Evolutionary conservation across 1,284 basidiomycete species (phyloP).

Genomic region (Trametes sp.): DNA sequence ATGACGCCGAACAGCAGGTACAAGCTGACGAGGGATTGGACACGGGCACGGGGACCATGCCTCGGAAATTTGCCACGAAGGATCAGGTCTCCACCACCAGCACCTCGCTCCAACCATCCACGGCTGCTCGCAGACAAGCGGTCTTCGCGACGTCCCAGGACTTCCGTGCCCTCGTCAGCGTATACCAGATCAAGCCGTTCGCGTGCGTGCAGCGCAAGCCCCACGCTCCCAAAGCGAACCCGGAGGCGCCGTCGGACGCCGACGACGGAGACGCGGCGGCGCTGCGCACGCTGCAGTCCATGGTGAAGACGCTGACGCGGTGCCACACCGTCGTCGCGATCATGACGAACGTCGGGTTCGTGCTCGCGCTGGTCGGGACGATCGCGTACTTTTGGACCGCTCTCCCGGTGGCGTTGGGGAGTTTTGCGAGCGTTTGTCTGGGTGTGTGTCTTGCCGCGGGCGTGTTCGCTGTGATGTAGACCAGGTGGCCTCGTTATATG

Average conservation of each 20-base stretch:
- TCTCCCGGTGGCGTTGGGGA: constrained; percentile 40
- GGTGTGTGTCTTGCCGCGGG: constrained; percentile 32
- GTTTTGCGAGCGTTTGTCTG: constrained; percentile 43
- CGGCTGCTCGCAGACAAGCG: background rate
- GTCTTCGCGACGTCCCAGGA: constrained; percentile 2
- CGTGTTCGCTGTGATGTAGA: constrained; percentile 8
- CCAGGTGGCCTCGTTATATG: background rate
- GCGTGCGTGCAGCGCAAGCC: constrained; percentile 8
- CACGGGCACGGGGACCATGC: background rate
- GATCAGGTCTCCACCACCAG: background rate
- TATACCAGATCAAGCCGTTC: constrained; percentile 26
- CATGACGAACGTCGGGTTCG: constrained; percentile 44
- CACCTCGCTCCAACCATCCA: background rate
- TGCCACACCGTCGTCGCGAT: constrained; percentile 42
- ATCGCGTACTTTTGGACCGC: constrained; percentile 45
- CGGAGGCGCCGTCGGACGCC: background rate
- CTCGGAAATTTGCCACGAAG: background rate
- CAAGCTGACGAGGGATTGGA: constrained; percentile 1
- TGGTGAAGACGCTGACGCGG: constrained; percentile 41
- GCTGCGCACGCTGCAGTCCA: constrained; percentile 31
- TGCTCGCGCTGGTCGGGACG: constrained; percentile 44
- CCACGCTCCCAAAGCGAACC: constrained; percentile 1
- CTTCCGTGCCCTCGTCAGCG: constrained; percentile 24
- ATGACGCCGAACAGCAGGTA: constrained; percentile 37
- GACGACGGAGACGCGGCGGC: constrained; percentile 11